These are phyloP conservation scores for Pyrus bretschneideri DNA, from an alignment of 306 rosid genomes.

Conservation along the genomic window DNA sequence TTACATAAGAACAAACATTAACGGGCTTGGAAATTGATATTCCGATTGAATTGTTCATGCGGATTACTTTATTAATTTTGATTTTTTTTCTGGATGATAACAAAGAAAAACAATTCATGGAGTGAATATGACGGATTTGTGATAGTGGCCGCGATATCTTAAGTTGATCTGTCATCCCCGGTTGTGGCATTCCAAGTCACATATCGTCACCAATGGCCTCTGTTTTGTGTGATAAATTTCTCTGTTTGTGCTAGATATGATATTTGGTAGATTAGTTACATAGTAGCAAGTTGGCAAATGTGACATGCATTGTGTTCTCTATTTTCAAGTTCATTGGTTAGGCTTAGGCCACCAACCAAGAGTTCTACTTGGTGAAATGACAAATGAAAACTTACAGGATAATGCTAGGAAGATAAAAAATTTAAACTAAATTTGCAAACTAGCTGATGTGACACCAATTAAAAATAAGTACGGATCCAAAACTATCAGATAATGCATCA, in stretches of 20 bases:
- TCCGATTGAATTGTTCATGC: background rate
- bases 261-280: conserved; percentile 20
- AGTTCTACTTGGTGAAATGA: conserved; percentile 14
- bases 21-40: background rate
- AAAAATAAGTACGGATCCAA: too few relatives aligned
- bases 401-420: too few relatives aligned
- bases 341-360: conserved; percentile 31
- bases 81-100: background rate
- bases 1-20: conserved; percentile 13
- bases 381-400: conserved; percentile 5
- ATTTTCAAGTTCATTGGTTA: background rate
- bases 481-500: background rate
- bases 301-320: background rate
- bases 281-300: conserved; percentile 3
- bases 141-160: too few relatives aligned
- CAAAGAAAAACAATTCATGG: background rate
- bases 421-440: too few relatives aligned
- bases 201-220: too few relatives aligned
- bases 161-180: too few relatives aligned
- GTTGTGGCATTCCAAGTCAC: too few relatives aligned
- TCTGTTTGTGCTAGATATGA: background rate
- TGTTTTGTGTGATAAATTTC: background rate
- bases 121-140: background rate
- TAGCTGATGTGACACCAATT: too few relatives aligned
- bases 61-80: background rate